Base-by-base conservation (phyloP, 441 rosid species). In the Iberis amara region DNA sequence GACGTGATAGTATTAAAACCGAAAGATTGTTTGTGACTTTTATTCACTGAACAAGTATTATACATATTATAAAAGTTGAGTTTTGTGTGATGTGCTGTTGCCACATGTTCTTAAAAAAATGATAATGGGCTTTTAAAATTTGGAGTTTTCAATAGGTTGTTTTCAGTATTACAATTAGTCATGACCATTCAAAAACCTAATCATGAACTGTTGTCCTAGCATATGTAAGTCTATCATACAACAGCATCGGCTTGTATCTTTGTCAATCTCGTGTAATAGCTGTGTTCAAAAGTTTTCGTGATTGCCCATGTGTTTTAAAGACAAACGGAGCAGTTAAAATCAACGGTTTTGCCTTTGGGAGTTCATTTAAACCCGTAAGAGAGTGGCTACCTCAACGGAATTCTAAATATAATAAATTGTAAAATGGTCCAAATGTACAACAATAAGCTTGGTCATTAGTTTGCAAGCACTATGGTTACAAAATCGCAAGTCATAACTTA, bases 161-260 rank as follows among this genome's bases (percentile, higher is more conserved):
- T 18, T 18, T 4, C 54, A 62, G 44, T 47, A 39, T 47, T 47
- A 59, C 44, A 58, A 14, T 27, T 24, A 2, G 35, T 7, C 35
- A 55, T 60, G 66, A 60, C 43, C 41, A 40, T 27, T 48, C 61
- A 52, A 65, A 65, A 59, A 66, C 61, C 52, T 52, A 59, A 27
- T 66, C 70, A 66, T 54, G 70, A 65, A 39, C 35, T 8, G 50
- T 40, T 32, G n/a, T 11, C 5, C 51, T 14, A 1, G 21, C 21
- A 18, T 18, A 18, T 18, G 21, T 18, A 18, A 18, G 21, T 3
- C 21, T 21, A 71, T 85, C 74, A 87, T 21, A 79, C 81, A 15
- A 85, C 77, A 4, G 90, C 90, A 27, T 91, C 98, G 0, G 81
- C 86, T 76, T 87, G 98, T 72, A 80, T 77, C 71, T 78, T 87